Percentiles rank a stretch among this genome's conserved stretches.
These are phyloP conservation scores for Polygonum aviculare DNA, from an alignment of 148 eudicot genomes.

Conservation along the genomic window DNA sequence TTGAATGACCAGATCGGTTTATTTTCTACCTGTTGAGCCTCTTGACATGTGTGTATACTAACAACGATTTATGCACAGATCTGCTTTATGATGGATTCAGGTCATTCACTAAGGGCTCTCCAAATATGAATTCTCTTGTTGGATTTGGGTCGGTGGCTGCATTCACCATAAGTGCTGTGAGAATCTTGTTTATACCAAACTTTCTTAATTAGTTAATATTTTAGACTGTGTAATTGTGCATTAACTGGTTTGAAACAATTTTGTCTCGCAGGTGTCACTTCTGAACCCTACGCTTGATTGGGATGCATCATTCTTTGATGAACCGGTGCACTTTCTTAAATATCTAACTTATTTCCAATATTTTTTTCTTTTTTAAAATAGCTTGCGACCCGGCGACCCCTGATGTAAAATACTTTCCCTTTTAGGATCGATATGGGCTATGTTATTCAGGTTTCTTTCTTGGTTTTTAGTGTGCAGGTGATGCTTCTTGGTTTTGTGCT, in stretches of 20 bases:
- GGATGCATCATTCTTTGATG: constrained; percentile 94
- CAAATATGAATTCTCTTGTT: constrained; percentile 97
- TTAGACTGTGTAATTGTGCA: not conserved
- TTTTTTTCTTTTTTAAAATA: not conserved
- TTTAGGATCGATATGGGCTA: not conserved
- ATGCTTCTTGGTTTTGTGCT: constrained; percentile 98
- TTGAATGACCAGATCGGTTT: not conserved
- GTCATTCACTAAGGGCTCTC: constrained; percentile 70
- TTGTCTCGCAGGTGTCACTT: constrained; percentile 61
- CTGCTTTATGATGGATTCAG: constrained; percentile 76
- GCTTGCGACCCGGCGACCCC: no score
- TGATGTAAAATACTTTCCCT: not conserved
- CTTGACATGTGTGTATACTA: not conserved
- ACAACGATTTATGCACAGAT: constrained; percentile 27
- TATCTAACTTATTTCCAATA: not conserved
- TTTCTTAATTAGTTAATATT: not conserved
- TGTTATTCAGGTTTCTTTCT: constrained; percentile 18
- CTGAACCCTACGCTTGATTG: constrained; percentile 72
- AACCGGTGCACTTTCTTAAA: constrained; percentile 58
- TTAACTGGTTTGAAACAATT: not conserved
- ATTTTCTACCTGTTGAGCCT: not conserved
- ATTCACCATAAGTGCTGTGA: constrained; percentile 69
- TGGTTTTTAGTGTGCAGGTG: constrained; percentile 80
- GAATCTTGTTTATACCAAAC: constrained; percentile 12
- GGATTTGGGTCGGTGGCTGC: constrained; percentile 92